Evolutionary conservation across 257 asterid species (phyloP).

Genomic region (Primulina tabacum): DNA sequence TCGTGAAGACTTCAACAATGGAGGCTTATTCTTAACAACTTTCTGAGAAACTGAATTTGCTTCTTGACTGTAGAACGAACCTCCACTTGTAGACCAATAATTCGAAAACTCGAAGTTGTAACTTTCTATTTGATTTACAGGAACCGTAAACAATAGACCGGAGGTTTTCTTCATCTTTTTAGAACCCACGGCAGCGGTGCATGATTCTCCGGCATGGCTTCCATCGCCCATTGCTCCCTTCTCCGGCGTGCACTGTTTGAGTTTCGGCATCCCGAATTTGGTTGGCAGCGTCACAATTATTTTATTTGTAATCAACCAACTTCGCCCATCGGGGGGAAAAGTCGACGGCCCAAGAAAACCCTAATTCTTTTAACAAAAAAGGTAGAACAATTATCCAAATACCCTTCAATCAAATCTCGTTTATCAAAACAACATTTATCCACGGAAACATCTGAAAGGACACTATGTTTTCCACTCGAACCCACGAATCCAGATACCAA

Average conservation of each 20-base stretch:
- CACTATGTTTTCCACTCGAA: constrained; percentile 30
- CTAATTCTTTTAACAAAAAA: constrained; percentile 22
- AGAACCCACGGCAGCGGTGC: constrained; percentile 24
- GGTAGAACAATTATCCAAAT: constrained; percentile 7
- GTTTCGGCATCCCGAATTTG: constrained; percentile 59
- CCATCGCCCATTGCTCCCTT: constrained; percentile 31
- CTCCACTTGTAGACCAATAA: constrained; percentile 30
- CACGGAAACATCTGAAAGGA: constrained; percentile 9
- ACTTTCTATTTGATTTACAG: constrained; percentile 46
- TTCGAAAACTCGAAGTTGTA: constrained; percentile 30
- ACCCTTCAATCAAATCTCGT: constrained; percentile 24
- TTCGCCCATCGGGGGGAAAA: constrained; percentile 12
- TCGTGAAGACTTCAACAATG: constrained; percentile 68
- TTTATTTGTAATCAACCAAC: constrained; percentile 27
- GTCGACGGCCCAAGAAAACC: constrained; percentile 24
- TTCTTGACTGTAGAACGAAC: constrained; percentile 25
- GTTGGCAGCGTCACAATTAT: constrained; percentile 39
- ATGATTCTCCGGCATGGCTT: constrained; percentile 31
- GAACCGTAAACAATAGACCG: constrained; percentile 39
- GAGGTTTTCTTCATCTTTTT: constrained; percentile 29
- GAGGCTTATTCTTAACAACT: constrained; percentile 42
- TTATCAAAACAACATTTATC: constrained; percentile 11
- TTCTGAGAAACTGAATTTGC: constrained; percentile 25
- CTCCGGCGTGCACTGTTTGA: constrained; percentile 58
- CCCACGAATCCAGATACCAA: constrained; percentile 19